These are phyloP conservation scores for Chaetomium cochliodes DNA, from an alignment of 495 filamentous ascomycete genomes.

Conservation along the genomic window DNA sequence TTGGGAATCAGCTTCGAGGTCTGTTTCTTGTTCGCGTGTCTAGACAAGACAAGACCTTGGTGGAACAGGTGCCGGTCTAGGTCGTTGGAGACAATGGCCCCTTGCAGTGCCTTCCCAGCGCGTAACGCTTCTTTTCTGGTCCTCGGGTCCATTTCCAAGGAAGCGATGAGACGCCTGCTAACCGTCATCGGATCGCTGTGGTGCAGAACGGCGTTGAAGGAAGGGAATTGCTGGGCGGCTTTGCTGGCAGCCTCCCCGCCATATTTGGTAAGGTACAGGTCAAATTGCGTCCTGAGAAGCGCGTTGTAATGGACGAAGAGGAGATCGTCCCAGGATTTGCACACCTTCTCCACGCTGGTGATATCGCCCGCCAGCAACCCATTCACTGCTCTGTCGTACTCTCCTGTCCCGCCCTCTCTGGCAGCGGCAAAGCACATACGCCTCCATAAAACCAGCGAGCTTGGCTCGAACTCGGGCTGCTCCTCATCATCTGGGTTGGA, in stretches of 20 bases:
- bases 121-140: constrained; percentile 51
- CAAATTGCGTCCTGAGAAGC: constrained; percentile 68
- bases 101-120: constrained; percentile 65
- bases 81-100: constrained; percentile 59
- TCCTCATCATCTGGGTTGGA: constrained; percentile 43
- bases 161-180: constrained; percentile 50
- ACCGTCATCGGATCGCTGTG: constrained; percentile 52
- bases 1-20: constrained; percentile 53
- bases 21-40: constrained; percentile 49
- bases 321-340: constrained; percentile 81
- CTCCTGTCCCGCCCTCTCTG: constrained; percentile 60
- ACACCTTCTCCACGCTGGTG: constrained; percentile 69
- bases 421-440: constrained; percentile 78
- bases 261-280: constrained; percentile 54
- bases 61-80: constrained; percentile 56
- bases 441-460: constrained; percentile 67
- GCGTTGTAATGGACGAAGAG: constrained; percentile 90
- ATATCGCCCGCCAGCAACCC: constrained; percentile 82
- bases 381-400: constrained; percentile 87
- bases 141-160: constrained; percentile 48
- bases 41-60: constrained; percentile 57
- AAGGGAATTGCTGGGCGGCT: constrained; percentile 45
- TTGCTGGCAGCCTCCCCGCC: constrained; percentile 43
- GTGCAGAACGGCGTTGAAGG: constrained; percentile 52
- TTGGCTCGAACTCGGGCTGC: constrained; percentile 42